These are phyloP conservation scores for Viola odorata DNA, from an alignment of 345 rosid genomes.

Conservation along the genomic window DNA sequence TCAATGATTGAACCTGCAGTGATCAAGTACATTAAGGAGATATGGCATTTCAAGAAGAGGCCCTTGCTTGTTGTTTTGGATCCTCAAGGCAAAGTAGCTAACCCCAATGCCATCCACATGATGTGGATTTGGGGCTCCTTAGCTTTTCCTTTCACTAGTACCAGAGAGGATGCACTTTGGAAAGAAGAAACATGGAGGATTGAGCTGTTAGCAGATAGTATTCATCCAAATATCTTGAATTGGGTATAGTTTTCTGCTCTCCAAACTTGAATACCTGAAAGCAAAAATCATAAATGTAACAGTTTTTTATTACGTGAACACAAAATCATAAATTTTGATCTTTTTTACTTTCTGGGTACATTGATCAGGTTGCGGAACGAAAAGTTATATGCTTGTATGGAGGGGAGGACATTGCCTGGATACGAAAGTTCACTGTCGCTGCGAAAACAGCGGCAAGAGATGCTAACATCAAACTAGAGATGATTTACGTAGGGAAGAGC, in stretches of 20 bases:
- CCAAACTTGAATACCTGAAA: no score
- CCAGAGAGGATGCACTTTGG: constrained; percentile 56
- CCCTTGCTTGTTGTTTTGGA: constrained; percentile 75
- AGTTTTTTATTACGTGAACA: background rate
- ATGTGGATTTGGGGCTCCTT: constrained; percentile 71
- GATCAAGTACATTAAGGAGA: constrained; percentile 46
- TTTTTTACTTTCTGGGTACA: background rate
- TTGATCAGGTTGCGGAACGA: constrained; percentile 11
- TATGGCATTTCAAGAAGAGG: constrained; percentile 60
- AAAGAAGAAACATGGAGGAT: constrained; percentile 53
- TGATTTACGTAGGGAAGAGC: constrained; percentile 72
- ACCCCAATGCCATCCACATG: constrained; percentile 76
- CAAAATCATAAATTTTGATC: background rate
- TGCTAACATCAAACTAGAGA: constrained; percentile 38
- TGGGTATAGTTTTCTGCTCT: constrained; percentile 34
- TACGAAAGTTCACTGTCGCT: constrained; percentile 36
- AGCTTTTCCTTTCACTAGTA: constrained; percentile 71
- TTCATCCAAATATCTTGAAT: constrained; percentile 34
- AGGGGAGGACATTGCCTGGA: constrained; percentile 75
- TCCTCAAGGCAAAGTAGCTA: constrained; percentile 65
- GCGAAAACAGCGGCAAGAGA: constrained; percentile 30
- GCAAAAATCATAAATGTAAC: background rate
- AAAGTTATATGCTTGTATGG: constrained; percentile 65
- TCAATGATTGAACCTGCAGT: constrained; percentile 41
- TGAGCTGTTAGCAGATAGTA: constrained; percentile 45